Conservation (phyloP, 352 stramenopile species). For the Globisporangium spinosum region DNA sequence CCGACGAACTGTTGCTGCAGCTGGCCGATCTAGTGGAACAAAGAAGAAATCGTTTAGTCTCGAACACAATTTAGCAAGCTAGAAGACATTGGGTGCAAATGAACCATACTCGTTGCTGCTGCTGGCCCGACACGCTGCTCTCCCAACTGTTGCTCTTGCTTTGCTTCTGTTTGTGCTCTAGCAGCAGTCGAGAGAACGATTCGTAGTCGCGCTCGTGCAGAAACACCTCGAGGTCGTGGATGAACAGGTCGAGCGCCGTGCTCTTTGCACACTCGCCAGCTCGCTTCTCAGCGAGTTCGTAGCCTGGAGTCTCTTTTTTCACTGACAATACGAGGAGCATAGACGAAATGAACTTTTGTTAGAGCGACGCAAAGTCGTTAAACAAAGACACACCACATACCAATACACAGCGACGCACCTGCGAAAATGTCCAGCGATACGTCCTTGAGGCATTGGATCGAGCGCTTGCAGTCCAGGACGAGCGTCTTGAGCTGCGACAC, state of each 20-base stretch:
- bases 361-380: neutral
- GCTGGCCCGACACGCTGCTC: slow-evolving; percentile 31
- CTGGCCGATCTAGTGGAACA: slow-evolving; percentile 34
- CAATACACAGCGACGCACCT: slow-evolving; percentile 21
- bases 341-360: neutral
- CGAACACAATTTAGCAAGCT: neutral
- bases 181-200: slow-evolving; percentile 46
- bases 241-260: slow-evolving; percentile 51
- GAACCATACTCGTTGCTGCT: slow-evolving; percentile 40
- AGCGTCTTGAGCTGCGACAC: slow-evolving; percentile 75
- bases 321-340: slow-evolving; percentile 23
- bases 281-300: slow-evolving; percentile 46
- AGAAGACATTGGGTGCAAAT: neutral
- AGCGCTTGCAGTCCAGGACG: slow-evolving; percentile 72
- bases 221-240: slow-evolving; percentile 63
- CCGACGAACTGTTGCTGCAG: slow-evolving; percentile 52
- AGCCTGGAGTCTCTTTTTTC: slow-evolving; percentile 31
- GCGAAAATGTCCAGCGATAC: slow-evolving; percentile 43
- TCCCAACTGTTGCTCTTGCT: slow-evolving; percentile 34
- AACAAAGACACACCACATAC: neutral
- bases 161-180: slow-evolving; percentile 41
- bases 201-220: slow-evolving; percentile 66
- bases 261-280: slow-evolving; percentile 44
- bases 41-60: neutral
- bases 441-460: slow-evolving; percentile 50